Evolutionary conservation across 176 grass and related monocot genomes (phyloP), one percentile per base, ranked within the genome.

Genomic region (Areca catechu): DNA sequence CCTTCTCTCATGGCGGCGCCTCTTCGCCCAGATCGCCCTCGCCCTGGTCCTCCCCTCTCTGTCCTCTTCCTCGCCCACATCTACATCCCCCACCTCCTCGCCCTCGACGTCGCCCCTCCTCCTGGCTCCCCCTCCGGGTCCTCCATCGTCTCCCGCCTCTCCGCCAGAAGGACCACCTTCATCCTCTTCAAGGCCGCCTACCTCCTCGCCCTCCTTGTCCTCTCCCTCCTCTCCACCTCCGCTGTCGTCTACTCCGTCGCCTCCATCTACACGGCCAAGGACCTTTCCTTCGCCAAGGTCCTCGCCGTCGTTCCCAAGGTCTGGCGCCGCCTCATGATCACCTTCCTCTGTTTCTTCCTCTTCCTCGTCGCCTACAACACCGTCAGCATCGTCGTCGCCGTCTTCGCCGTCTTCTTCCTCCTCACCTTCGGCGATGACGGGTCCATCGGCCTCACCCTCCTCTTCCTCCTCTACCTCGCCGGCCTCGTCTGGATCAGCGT

Each of bases 221-320:
- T 97, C 61, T 85, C 93, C 7, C 81, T 88, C 58, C 93, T 97
- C 61, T 82, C 87, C 76, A 91, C 87, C 52, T 78, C 87, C 34
- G 84, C 84, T 21, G 78, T 80, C 17, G 87, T 97, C 82, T 97
- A 85, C 76, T 80, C 87, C 56, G 87, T 97, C 62, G 93, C 87
- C 1, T 91, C 87, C 74, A 55, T 92, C 71, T 97, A 97, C 82
- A 82, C 93, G 57, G 75, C 78, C 52, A 90, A 90, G 67, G 81
- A 86, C 2, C 87, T 97, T 66, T 22, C 86, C 72, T 91, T 97
- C 86, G 77, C 87, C 3, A 22, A 76, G 2, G 93, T 97, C 3
- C 74, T 97, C 58, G 79, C 83, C 63, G 93, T 97, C 22, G 93
- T 97, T 18, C 93, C 93, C 0, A 82, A 82, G 71, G 93, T 97